phyloP scores from a whole-genome alignment of 441 rosid species.

The Adansonia rubrostipa region DNA sequence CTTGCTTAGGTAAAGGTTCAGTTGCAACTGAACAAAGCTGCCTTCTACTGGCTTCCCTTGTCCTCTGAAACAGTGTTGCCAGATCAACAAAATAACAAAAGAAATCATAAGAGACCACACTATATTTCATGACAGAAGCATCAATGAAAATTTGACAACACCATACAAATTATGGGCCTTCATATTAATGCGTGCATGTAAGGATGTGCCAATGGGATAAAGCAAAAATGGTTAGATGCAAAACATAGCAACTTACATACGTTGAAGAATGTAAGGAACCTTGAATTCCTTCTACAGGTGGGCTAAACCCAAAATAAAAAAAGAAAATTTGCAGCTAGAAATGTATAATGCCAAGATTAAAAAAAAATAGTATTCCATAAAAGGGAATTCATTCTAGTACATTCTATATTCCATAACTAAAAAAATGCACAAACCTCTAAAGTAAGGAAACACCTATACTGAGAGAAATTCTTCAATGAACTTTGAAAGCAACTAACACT shows the following conservation, averaged over 20 bases:
- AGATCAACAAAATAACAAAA: constrained; percentile 24
- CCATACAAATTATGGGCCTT: not conserved
- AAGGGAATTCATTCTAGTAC: not conserved
- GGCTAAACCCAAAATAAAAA: constrained; percentile 42
- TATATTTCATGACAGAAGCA: not conserved
- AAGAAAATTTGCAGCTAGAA: not conserved
- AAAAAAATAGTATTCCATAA: not conserved
- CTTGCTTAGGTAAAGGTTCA: constrained; percentile 60
- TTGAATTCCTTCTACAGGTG: constrained; percentile 42
- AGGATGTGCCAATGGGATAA: not conserved
- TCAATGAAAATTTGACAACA: not conserved
- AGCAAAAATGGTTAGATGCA: constrained; percentile 4
- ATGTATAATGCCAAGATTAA: not conserved
- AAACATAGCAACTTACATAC: constrained; percentile 47
- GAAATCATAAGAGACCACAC: constrained; percentile 19
- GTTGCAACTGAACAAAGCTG: constrained; percentile 80
- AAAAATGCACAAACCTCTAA: constrained; percentile 53
- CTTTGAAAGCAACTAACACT: constrained; percentile 38
- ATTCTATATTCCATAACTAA: not conserved
- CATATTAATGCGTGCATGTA: not conserved
- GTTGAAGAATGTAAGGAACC: constrained; percentile 42
- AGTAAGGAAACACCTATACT: constrained; percentile 44
- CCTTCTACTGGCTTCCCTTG: constrained; percentile 51
- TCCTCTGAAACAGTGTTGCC: constrained; percentile 51
- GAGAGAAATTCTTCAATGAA: constrained; percentile 45